Base-by-base conservation (phyloP, 2,329 filamentous ascomycete genomes). In the Amphichorda felina region DNA sequence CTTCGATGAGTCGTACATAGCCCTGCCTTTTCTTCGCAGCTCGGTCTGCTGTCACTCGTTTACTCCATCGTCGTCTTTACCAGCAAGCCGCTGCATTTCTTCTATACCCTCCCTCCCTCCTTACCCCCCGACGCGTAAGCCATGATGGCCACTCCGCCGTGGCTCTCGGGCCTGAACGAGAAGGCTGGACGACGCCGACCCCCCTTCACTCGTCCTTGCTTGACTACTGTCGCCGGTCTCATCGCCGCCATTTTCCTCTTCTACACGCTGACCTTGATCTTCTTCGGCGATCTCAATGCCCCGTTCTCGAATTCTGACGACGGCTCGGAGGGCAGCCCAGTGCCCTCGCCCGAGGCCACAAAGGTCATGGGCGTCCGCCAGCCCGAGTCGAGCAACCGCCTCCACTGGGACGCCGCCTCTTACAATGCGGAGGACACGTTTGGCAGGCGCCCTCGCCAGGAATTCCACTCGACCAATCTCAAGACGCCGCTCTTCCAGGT, bases 351-450 rank as follows among this genome's bases (percentile, higher is more conserved):
- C 15, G 33, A 24, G 9, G 24, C 27, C 14, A 15, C 26, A 11
- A 19, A 17, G 11, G 21, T 29, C 25, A 28, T 35, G 25, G 6
- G 15, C 17, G 34, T 35, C 15, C 14, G 26, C 25, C 34, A 35
- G 34, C 34, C 34, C 3, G 34, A 17, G 9, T 28, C 34, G n/a
- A 29, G 8, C 25, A 35, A 30, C 26, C 15, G 13, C 25, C 25
- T 35, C 8, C 16, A 17, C 25, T 35, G 25, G 25, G 18, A 35
- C 17, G 27, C 14, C 10, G 18, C 8, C 15, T 8, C 19, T 13
- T 35, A 22, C 34, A 35, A 35, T 18, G 13, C 15, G n/a, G 24
- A 28, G n/a, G 34, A 35, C 10, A 29, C 21, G 26, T 35, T 21
- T 26, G 34, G 34, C 4, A 15, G 6, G 25, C 34, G 25, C 8